Base-by-base conservation (phyloP, 2,329 filamentous ascomycete genomes). In the Colletotrichum acutatum region DNA sequence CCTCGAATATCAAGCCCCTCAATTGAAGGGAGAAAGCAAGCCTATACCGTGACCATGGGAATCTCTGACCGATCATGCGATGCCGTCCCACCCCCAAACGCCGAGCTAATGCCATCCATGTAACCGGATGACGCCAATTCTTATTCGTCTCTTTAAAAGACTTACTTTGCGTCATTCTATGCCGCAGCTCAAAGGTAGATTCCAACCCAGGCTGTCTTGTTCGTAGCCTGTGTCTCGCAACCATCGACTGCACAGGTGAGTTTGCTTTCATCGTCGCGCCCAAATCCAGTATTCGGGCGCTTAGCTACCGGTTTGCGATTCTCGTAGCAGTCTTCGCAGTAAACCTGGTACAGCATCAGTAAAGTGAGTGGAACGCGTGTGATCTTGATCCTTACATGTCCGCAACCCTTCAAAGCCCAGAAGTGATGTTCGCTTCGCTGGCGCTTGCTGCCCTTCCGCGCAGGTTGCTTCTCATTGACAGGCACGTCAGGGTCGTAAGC, bases 361-460 rank as follows among this genome's bases (percentile, higher is more conserved):
- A 67, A 32, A 16, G 42, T n/a, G 12, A 22, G 3, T 14, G n/a
- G 81, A 86, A 78, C 88, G 28, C 16, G 11, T 37, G 22, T 19
- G 11, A 52, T 6, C 14, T 57, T 77, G 26, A 70, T 32, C 81
- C 87, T 79, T 88, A 98, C 97, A 84, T 99, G 97, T 75, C 97
- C 97, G 81, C 97, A 99, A 64, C 89, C 89, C 82, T 95, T 98
- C 46, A 97, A 88, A 0, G 97, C 93, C 95, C 95, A 98, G 74
- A 98, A 96, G 78, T 98, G 93, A 79, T 94, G 92, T 82, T 97
- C 95, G 26, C 87, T 88, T 7, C 85, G 82, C 24, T 87, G 84
- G 42, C 80, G 77, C 77, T 88, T 91, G 60, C 22, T 49, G 19
- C 84, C 83, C 52, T 84, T 87, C 22, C 84, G 82, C 11, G 83